phyloP scores from a whole-genome alignment of 2,329 filamentous ascomycete species.

The Microdochium paspali region DNA sequence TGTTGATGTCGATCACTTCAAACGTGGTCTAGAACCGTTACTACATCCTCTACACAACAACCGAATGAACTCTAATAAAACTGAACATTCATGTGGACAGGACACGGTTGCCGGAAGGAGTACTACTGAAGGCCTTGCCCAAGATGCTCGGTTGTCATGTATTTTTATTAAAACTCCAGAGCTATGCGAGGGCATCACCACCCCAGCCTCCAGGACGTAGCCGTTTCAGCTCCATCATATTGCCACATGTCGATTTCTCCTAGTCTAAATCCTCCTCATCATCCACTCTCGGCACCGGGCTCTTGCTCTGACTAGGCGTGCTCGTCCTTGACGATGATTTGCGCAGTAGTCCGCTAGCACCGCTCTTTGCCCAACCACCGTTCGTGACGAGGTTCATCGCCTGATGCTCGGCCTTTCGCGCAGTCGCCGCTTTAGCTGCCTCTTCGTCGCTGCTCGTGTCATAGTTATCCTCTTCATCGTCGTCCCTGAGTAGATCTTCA shows the following conservation, averaged over 20 bases:
- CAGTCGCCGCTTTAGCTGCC: slow-evolving; percentile 23
- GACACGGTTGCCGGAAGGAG: too few relatives aligned
- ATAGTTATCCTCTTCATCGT: slow-evolving; percentile 19
- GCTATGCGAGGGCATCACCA: too few relatives aligned
- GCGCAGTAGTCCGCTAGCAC: slow-evolving; percentile 20
- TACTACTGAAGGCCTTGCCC: too few relatives aligned
- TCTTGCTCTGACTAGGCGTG: slow-evolving; percentile 2
- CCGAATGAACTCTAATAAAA: too few relatives aligned
- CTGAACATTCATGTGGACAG: too few relatives aligned
- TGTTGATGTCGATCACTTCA: not conserved
- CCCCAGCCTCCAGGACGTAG: too few relatives aligned
- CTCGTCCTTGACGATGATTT: slow-evolving; percentile 10
- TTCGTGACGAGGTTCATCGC: slow-evolving; percentile 32
- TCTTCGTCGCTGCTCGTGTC: slow-evolving; percentile 29
- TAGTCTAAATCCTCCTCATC: slow-evolving; percentile 6
- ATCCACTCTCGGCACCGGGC: slow-evolving; percentile 2
- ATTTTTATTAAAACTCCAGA: too few relatives aligned
- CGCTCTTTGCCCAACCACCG: slow-evolving; percentile 24
- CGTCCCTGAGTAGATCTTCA: slow-evolving; percentile 9
- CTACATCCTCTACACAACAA: too few relatives aligned
- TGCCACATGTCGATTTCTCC: not conserved
- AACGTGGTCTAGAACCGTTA: too few relatives aligned
- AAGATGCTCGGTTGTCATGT: too few relatives aligned
- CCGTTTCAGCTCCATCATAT: not conserved
- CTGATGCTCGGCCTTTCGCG: slow-evolving; percentile 31